These are phyloP conservation scores for Hibiscus syriacus DNA, from an alignment of 345 rosid species.

Conservation along the genomic window DNA sequence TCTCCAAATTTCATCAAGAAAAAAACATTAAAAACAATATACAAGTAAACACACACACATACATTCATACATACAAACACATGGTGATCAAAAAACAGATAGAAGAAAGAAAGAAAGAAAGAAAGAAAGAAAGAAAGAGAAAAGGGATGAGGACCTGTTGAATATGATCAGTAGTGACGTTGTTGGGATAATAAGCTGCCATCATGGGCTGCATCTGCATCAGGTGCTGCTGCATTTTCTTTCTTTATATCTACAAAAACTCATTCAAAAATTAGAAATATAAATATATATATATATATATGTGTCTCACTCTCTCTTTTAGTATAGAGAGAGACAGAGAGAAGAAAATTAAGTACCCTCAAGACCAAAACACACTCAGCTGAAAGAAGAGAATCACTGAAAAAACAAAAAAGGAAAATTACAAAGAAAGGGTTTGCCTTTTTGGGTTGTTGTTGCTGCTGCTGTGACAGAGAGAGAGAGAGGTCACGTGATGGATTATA, in stretches of 20 bases:
- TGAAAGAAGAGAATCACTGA: slow-evolving; percentile 27
- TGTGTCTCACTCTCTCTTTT: slow-evolving; percentile 9
- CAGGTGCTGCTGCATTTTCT: slow-evolving; percentile 98
- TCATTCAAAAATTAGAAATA: background rate
- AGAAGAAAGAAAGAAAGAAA: background rate
- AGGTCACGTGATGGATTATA: slow-evolving; percentile 7
- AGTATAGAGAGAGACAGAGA: background rate
- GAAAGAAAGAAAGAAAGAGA: background rate
- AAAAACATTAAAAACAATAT: background rate
- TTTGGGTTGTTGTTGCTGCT: background rate
- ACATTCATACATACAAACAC: background rate
- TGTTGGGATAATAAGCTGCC: slow-evolving; percentile 98
- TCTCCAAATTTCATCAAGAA: background rate
- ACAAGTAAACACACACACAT: background rate
- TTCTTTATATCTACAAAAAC: slow-evolving; percentile 34
- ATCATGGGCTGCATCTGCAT: slow-evolving; percentile 99
- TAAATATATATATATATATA: slow-evolving; percentile 1
- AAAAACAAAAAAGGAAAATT: slow-evolving; percentile 17
- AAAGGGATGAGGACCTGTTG: slow-evolving; percentile 63
- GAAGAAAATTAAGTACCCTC: slow-evolving; percentile 11
- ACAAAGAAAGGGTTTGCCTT: slow-evolving; percentile 8
- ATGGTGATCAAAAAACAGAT: background rate
- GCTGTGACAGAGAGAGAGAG: background rate
- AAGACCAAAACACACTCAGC: slow-evolving; percentile 16
- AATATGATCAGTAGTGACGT: slow-evolving; percentile 99